Evolutionary conservation across 345 rosid genomes (phyloP), one percentile per base, ranked within the genome.

Genomic region (Cardiospermum halicacabum): DNA sequence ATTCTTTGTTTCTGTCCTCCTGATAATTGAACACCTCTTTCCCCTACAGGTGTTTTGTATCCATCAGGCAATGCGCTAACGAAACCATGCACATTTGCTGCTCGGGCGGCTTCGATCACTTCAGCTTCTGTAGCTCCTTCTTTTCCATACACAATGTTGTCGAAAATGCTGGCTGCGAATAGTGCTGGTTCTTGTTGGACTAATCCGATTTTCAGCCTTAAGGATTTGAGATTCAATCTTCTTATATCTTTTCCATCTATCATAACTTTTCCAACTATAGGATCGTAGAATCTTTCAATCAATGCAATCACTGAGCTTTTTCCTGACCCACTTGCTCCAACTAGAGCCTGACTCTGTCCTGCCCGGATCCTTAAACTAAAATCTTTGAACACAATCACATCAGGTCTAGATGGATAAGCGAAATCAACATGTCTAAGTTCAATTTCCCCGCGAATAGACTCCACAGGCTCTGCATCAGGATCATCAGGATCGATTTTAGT

Each of bases 1-100:
- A 94, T 94, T 77, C 99, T 89, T 78, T 94, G 99, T 64, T 94
- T 94, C 64, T 94, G 99, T 24, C 99, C 99, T 1, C 99, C 99
- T 0, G 97, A 91, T 62, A 94, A 86, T 65, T 91, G 99, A 55
- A 94, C 91, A 36, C 99, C 99, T 78, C 99, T 83, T 76, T 94
- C 99, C 4, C 99, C 99, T 0, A 94, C 99, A 0, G 91, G 91
- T 3, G 99, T 94, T 72, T 87, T 82, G 86, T 94, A 94, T 1
- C 96, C 96, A 15, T 89, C 89, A 0, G 99, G 99, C 77, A 94
- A 85, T 62, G 84, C 91, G 4, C 99, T 91, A 57, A 94, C 91
- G 24, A 94, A 94, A 1, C 91, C 85, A 11, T 94, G 97, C 57
- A 89, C 93, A 32, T 94, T 94, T 48, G 99, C 99, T 1, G 96